phyloP scores from a whole-genome alignment of 2,329 filamentous ascomycete genomes.

The Onygena corvina region DNA sequence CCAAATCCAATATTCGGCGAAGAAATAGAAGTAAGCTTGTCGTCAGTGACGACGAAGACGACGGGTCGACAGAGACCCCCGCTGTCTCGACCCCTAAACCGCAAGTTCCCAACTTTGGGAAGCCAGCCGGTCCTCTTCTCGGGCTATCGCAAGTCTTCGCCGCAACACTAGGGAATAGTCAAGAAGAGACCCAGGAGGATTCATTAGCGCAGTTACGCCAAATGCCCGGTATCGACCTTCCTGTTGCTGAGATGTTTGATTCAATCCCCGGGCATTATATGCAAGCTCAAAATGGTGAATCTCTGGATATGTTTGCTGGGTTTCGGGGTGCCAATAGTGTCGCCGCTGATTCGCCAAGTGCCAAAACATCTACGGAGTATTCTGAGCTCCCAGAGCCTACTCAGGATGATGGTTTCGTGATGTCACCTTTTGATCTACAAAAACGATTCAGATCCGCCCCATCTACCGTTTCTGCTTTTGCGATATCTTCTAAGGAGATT shows the following conservation, averaged over 20 bases:
- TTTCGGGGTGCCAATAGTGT: slow-evolving; percentile 26
- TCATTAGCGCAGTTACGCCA: slow-evolving; percentile 41
- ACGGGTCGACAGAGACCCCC: slow-evolving; percentile 21
- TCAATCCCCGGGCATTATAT: slow-evolving; percentile 50
- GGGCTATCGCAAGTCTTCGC: slow-evolving; percentile 84
- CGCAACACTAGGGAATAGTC: slow-evolving; percentile 64
- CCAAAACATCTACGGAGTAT: slow-evolving; percentile 44
- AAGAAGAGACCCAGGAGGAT: slow-evolving; percentile 36
- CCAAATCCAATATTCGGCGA: slow-evolving; percentile 35
- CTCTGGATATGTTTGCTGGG: slow-evolving; percentile 35
- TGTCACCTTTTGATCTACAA: slow-evolving; percentile 57
- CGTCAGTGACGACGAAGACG: slow-evolving; percentile 56
- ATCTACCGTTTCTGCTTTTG: slow-evolving; percentile 58
- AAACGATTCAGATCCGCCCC: slow-evolving; percentile 53
- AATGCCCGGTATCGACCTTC: slow-evolving; percentile 44
- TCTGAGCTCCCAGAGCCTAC: slow-evolving; percentile 64
- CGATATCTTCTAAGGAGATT: slow-evolving; percentile 49
- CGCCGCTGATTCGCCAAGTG: slow-evolving; percentile 28
- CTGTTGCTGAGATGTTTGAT: slow-evolving; percentile 48
- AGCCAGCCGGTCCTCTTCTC: slow-evolving; percentile 37
- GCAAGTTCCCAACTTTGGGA: slow-evolving; percentile 56
- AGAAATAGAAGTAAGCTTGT: slow-evolving; percentile 44
- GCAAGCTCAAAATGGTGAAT: slow-evolving; percentile 36
- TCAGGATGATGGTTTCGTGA: slow-evolving; percentile 66
- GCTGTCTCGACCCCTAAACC: slow-evolving; percentile 24